Evolutionary conservation across 1,284 basidiomycete genomes (phyloP).

Genomic region (Chalciporus sp.): DNA sequence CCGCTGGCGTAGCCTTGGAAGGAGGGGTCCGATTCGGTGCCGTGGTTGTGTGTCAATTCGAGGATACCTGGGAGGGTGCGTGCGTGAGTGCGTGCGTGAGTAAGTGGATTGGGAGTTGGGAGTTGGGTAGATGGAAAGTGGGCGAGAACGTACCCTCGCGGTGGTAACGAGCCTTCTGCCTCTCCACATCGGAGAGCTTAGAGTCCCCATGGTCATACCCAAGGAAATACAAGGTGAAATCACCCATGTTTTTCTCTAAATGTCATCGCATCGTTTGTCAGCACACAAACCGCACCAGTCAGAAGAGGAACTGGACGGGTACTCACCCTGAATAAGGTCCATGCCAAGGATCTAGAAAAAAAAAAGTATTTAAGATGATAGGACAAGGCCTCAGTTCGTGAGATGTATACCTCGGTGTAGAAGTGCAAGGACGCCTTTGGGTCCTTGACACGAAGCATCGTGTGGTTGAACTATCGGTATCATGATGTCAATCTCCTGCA

Average conservation of each 20-base stretch:
- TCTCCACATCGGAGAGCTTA: constrained; percentile 51
- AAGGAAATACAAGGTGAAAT: constrained; percentile 84
- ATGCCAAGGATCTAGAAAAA: constrained; percentile 73
- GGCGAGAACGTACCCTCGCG: constrained; percentile 59
- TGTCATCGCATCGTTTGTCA: too few species aligned
- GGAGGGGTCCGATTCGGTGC: constrained; percentile 77
- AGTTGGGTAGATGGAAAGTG: not conserved
- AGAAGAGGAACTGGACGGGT: not conserved
- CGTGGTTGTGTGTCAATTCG: constrained; percentile 89
- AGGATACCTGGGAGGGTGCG: constrained; percentile 58
- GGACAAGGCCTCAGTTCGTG: not conserved
- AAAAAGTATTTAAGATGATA: constrained; percentile 10
- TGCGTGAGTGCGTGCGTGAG: not conserved
- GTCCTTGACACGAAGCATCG: constrained; percentile 90
- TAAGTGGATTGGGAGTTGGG: too few species aligned
- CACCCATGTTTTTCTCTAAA: constrained; percentile 51
- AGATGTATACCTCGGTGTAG: constrained; percentile 62
- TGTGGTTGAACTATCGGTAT: constrained; percentile 76
- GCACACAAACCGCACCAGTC: not conserved
- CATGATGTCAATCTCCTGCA: too few species aligned
- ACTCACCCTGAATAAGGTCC: constrained; percentile 71
- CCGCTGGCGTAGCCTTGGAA: constrained; percentile 85
- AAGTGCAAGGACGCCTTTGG: constrained; percentile 78
- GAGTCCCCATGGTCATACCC: constrained; percentile 64
- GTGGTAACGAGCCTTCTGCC: constrained; percentile 46